phyloP scores from a whole-genome alignment of 2,329 filamentous ascomycete species.

The Xylariomycetidae sp. region DNA sequence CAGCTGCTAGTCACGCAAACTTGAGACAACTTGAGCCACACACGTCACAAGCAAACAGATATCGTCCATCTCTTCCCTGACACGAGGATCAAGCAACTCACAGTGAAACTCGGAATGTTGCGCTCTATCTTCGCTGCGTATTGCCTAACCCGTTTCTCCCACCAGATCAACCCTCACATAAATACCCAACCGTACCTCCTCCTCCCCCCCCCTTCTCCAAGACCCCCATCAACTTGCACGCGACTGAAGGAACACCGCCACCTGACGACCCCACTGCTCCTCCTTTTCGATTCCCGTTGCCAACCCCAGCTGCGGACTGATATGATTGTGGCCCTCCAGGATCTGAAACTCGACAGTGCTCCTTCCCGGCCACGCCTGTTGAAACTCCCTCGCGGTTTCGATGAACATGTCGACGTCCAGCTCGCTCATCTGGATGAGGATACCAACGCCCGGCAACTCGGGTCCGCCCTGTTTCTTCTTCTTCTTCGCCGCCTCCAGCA shows the following conservation, averaged over 20 bases:
- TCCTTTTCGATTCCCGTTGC: conserved; percentile 24
- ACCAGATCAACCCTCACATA: no score
- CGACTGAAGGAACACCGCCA: conserved; percentile 18
- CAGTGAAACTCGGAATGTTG: no score
- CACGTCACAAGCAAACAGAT: no score
- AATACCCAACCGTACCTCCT: no score
- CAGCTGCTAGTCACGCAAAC: no score
- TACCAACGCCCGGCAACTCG: conserved; percentile 13
- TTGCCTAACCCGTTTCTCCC: no score
- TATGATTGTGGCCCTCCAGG: conserved; percentile 25
- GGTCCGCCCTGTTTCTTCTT: conserved; percentile 5
- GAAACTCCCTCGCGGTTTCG: conserved; percentile 17
- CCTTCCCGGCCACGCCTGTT: conserved; percentile 13
- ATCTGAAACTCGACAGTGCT: conserved; percentile 13
- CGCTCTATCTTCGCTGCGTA: no score
- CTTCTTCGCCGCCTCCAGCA: conserved; percentile 14
- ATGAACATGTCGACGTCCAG: conserved; percentile 20
- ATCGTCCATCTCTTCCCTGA: no score
- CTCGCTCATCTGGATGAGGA: conserved; percentile 21
- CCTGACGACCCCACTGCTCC: conserved; percentile 24
- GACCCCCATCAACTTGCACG: conserved; percentile 5
- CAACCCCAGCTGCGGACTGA: conserved; percentile 21
- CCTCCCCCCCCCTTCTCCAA: no score
- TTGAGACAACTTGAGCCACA: no score
- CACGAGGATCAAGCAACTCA: no score